These are phyloP conservation scores for Colletotrichum kahawae DNA, from an alignment of 2,329 filamentous ascomycete species.

Conservation along the genomic window DNA sequence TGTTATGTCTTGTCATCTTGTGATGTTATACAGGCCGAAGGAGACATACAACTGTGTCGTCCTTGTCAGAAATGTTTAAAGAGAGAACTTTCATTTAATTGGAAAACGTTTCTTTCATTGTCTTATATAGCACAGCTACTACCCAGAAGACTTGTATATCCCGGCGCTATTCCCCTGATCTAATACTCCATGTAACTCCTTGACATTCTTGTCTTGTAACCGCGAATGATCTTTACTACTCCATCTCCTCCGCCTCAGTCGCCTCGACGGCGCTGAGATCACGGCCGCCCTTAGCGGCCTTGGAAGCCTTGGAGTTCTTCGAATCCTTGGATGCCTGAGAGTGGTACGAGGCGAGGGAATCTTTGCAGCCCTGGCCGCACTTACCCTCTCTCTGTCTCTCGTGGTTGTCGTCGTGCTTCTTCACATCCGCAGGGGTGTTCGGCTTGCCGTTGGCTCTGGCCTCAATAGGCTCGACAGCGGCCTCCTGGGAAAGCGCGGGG, in stretches of 20 bases:
- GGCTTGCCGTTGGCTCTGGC: background rate
- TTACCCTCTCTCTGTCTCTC: background rate
- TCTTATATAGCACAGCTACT: background rate
- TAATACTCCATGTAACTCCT: background rate
- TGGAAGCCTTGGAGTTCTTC: background rate
- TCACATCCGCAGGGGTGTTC: background rate
- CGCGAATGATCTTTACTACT: background rate
- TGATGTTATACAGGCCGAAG: background rate
- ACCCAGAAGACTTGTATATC: background rate
- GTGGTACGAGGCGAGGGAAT: background rate
- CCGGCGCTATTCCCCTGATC: background rate
- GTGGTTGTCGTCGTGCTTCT: conserved; percentile 6
- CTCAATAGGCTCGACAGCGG: background rate
- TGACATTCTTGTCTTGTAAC: background rate
- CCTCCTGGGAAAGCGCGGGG: background rate
- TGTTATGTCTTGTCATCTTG: background rate
- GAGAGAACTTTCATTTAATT: background rate
- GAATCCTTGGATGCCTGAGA: conserved; percentile 1
- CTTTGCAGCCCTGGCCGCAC: background rate
- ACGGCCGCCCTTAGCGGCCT: background rate
- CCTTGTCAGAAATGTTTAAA: background rate
- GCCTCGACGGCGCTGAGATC: background rate
- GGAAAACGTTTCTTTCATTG: background rate
- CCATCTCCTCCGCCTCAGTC: background rate
- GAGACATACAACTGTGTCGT: background rate